Evolutionary conservation across 148 eudicot species (phyloP), one percentile per base, ranked within the genome.

Genomic region (Chenopodium formosanum): DNA sequence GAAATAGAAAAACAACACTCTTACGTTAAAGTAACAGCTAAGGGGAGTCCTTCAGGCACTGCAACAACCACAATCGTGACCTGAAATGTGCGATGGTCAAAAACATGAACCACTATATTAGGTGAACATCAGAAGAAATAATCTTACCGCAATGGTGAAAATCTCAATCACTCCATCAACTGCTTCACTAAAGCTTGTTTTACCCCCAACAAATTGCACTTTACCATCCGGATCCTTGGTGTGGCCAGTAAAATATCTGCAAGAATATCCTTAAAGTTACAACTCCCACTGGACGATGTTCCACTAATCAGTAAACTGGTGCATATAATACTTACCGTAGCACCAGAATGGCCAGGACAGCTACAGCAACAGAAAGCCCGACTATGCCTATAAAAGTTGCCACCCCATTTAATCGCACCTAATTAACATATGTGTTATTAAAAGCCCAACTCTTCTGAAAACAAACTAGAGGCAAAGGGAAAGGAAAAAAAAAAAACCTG

Each of bases 21-120:
- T 89, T 84, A 93, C 97, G 98, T 95, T 82, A 95, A 84, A 23
- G 98, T 93, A 77, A 95, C 97, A 82, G 97, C 98, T 82, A 93
- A 86, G 68, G 97, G 97, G 64, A 93, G 97, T 82, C 97, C 98
- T 89, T 93, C 98, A 82, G 98, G 97, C 62, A 95, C 97, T 37
- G 97, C 98, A 83, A 95, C 98, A 78, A 95, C 98, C 81, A 95
- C 97, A 84, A 95, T 93, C 65, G 97, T 95, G 77, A 93, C 98
- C 98, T 95, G 81, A 32, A 90, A 13, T 84, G 32, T 70, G 79
- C 60, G 53, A 64, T 64, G 78, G 83, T 81, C 70, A 84, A 64
- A 32, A 82, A 74, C 47, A 34, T 73, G 48, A 48, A 47, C 52
- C 60, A 4, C 16, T 63, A 34, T 25, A 60, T 50, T 71, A 6